phyloP scores from a whole-genome alignment of 306 rosid species.

The Cicer yamashitae region DNA sequence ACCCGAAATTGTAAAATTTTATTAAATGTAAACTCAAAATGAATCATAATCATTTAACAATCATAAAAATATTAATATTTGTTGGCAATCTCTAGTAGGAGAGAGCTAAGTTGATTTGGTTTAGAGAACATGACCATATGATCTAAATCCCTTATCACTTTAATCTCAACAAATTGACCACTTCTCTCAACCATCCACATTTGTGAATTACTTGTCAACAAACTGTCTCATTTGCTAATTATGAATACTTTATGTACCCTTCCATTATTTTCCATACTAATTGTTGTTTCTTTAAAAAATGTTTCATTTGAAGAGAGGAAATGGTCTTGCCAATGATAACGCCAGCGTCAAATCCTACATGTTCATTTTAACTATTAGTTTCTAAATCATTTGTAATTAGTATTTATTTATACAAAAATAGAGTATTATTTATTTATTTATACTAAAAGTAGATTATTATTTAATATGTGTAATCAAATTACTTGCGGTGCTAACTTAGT shows the following conservation, averaged over 20 bases:
- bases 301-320: not conserved
- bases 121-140: conserved; percentile 59
- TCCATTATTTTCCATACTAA: conserved; percentile 46
- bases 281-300: conserved; percentile 16
- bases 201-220: conserved; percentile 7
- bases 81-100: conserved; percentile 31
- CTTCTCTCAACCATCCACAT: conserved; percentile 48
- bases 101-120: conserved; percentile 36
- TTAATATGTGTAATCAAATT: no score
- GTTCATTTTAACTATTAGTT: not conserved
- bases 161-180: conserved; percentile 45
- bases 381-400: not conserved
- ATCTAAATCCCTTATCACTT: conserved; percentile 45
- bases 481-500: no score
- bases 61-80: not conserved
- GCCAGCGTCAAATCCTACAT: conserved; percentile 51
- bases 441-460: no score
- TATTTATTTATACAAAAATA: no score
- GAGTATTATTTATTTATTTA: no score
- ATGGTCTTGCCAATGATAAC: conserved; percentile 41
- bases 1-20: no score
- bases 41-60: no score
- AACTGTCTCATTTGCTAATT: conserved; percentile 38
- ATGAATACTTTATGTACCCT: conserved; percentile 49
- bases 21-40: no score